Evolutionary conservation across 1,284 basidiomycete species (phyloP), one percentile per base, ranked within the genome.

Genomic region (Earliella scabrosa): DNA sequence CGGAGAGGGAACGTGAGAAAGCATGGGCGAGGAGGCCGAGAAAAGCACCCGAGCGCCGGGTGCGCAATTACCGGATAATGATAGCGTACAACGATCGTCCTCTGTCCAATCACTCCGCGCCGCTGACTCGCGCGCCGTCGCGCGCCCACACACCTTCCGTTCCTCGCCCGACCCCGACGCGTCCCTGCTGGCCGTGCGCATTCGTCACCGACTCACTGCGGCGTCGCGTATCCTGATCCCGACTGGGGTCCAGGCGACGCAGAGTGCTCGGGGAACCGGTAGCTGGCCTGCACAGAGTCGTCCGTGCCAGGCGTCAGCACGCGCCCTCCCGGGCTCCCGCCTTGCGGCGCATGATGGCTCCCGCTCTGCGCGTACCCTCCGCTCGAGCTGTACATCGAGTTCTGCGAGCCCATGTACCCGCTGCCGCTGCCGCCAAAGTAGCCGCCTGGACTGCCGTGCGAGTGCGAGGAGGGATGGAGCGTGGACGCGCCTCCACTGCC

Each of bases 211-310:
- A 13, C 49, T 41, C 41, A 58, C 45, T 54, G 72, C 59, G 70
- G 71, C 52, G 71, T 72, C 27, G 66, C 71, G 61, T 72, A 74
- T 20, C 72, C 71, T 34, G 71, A 71, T 11, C 72, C 71, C 43
- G 70, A 68, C 60, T 70, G 68, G 26, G 72, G 60, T 16, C 49
- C 60, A 20, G 60, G 70, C 47, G 71, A 72, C 20, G 66, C 67
- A 31, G 68, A 68, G 56, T 70, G 66, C 51, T 68, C 68, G 14
- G 67, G 65, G 58, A 70, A 68, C 45, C 60, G 56, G 47, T 71
- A 70, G 54, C 63, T 65, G 52, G 58, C 47, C 47, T 67, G 66
- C 45, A 52, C 52, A 14, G 58, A 45, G 32, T 68, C 64, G 55
- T 64, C 64, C 26, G 59, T 56, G 21, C 63, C 61, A 29, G 64